phyloP scores from a whole-genome alignment of 345 rosid genomes.

The Orychophragmus violaceus region DNA sequence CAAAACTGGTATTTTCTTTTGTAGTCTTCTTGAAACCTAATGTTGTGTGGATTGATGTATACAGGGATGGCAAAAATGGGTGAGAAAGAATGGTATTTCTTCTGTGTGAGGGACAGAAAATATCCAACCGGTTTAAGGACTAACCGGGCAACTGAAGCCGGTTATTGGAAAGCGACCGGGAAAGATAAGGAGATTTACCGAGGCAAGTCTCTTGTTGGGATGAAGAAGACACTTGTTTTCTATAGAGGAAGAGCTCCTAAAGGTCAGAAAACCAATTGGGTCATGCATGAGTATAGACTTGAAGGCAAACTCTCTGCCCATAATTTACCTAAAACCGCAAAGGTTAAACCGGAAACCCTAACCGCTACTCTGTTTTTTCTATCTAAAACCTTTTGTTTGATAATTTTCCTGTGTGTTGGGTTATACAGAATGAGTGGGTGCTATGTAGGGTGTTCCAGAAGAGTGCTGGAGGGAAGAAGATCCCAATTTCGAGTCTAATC shows the following conservation, averaged over 20 bases:
- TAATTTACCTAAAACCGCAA: conserved; percentile 73
- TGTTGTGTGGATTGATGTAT: not conserved
- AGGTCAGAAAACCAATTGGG: conserved; percentile 83
- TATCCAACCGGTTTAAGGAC: conserved; percentile 89
- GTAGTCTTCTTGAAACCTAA: not conserved
- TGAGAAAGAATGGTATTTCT: conserved; percentile 97
- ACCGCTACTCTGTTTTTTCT: not conserved
- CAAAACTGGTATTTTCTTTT: not conserved
- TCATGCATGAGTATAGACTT: conserved; percentile 83
- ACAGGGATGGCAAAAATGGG: conserved; percentile 97
- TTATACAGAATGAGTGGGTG: conserved; percentile 87
- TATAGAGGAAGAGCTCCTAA: conserved; percentile 91
- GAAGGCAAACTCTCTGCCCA: conserved; percentile 69
- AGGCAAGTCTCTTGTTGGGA: conserved; percentile 74
- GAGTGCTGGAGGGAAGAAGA: conserved; percentile 66
- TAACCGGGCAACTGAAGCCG: conserved; percentile 83
- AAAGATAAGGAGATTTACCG: conserved; percentile 81
- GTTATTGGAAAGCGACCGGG: conserved; percentile 97
- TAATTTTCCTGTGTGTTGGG: not conserved
- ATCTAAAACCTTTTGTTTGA: not conserved
- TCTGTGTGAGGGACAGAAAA: conserved; percentile 83
- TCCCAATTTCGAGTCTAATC: conserved; percentile 51
- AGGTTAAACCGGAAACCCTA: conserved; percentile 33
- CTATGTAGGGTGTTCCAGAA: conserved; percentile 85
- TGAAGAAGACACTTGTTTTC: conserved; percentile 93